Evolutionary conservation across 1,139 yeast genomes (phyloP).

Genomic region (Eremothecium cymbalariae): DNA sequence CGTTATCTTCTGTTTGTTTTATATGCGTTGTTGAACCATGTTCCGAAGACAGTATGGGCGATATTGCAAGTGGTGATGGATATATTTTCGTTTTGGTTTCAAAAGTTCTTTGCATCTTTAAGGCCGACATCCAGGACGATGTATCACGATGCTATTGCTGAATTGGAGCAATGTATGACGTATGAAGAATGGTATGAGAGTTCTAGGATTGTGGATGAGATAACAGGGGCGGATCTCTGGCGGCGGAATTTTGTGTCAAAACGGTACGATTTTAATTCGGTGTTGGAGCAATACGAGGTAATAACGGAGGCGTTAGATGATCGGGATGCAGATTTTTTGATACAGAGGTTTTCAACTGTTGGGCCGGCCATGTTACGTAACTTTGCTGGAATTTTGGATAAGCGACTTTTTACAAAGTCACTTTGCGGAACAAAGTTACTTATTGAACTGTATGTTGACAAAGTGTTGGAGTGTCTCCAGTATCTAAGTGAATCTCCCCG

Average conservation of each 20-base stretch:
- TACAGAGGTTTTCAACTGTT: slow-evolving; percentile 73
- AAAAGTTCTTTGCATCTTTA: slow-evolving; percentile 25
- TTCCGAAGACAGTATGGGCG: slow-evolving; percentile 56
- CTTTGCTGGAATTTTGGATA: slow-evolving; percentile 84
- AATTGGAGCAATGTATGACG: slow-evolving; percentile 31
- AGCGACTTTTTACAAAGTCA: slow-evolving; percentile 68
- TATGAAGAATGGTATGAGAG: slow-evolving; percentile 56
- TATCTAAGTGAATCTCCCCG: slow-evolving; percentile 34
- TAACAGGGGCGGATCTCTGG: slow-evolving; percentile 71
- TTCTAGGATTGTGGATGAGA: slow-evolving; percentile 53
- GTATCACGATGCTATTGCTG: slow-evolving; percentile 29
- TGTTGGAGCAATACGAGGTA: slow-evolving; percentile 61
- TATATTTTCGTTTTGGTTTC: slow-evolving; percentile 50
- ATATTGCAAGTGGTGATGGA: slow-evolving; percentile 52
- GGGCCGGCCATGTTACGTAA: slow-evolving; percentile 56
- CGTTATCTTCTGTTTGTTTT: slow-evolving; percentile 20
- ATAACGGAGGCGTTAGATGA: slow-evolving; percentile 54
- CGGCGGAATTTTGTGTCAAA: slow-evolving; percentile 76
- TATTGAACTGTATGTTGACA: slow-evolving; percentile 79
- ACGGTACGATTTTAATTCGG: slow-evolving; percentile 76
- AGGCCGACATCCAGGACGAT: slow-evolving; percentile 27
- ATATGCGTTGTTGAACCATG: slow-evolving; percentile 37
- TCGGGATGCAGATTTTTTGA: slow-evolving; percentile 50
- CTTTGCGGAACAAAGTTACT: slow-evolving; percentile 80
- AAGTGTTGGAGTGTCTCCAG: slow-evolving; percentile 63